phyloP scores from a whole-genome alignment of 805 yeast species.

The Metschnikowia peoriensis region DNA sequence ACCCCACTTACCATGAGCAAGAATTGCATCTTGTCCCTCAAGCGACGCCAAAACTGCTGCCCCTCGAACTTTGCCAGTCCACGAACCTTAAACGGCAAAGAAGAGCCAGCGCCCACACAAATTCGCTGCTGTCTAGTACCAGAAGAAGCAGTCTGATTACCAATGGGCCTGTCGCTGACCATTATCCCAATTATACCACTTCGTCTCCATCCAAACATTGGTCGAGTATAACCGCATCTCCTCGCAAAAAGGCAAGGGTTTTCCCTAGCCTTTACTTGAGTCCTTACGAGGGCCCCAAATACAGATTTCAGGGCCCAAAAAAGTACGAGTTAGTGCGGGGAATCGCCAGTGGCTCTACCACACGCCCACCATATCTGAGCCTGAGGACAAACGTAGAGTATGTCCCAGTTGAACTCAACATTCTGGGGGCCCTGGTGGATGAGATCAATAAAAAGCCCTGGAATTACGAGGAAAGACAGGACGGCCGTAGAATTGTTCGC shows the following conservation, averaged over 20 bases:
- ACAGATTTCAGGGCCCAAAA: not conserved
- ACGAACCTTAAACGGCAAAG: not conserved
- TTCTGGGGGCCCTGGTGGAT: constrained; percentile 44
- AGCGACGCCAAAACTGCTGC: constrained; percentile 1
- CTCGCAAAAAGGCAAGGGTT: not conserved
- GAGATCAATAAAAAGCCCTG: constrained; percentile 54
- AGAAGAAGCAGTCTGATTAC: constrained; percentile 8
- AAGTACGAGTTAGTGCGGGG: constrained; percentile 53
- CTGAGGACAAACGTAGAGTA: constrained; percentile 24
- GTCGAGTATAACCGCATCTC: not conserved
- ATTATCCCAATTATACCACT: constrained; percentile 1
- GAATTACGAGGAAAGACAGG: constrained; percentile 45
- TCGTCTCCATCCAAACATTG: constrained; percentile 2
- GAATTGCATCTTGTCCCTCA: not conserved
- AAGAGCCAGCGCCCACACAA: not conserved
- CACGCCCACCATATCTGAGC: constrained; percentile 51
- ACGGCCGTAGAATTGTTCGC: constrained; percentile 56
- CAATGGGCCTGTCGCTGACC: constrained; percentile 1
- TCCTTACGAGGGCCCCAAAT: constrained; percentile 4
- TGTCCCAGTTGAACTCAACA: constrained; percentile 49
- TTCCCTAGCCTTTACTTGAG: constrained; percentile 4
- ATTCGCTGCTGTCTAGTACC: constrained; percentile 5
- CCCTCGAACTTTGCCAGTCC: not conserved
- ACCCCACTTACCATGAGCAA: not conserved
- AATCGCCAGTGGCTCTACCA: constrained; percentile 52